A percentile compares a stretch with the other conserved stretches of the same genome.
Evolutionary conservation across 306 rosid genomes (phyloP).

Genomic region (Cicer bijugum): DNA sequence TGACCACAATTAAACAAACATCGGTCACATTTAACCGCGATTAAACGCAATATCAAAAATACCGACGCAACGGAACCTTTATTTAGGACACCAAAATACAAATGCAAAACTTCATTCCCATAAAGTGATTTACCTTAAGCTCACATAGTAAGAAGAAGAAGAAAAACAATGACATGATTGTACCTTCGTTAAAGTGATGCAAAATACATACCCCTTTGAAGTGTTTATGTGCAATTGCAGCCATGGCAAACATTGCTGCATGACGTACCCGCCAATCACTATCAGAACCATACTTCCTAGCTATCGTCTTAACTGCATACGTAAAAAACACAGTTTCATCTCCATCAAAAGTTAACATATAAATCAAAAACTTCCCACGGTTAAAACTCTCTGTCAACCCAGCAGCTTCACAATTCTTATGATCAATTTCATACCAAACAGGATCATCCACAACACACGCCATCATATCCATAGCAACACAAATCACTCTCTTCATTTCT

Average conservation of each 20-base stretch:
- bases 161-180: neutral
- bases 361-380: slow-evolving; percentile 20
- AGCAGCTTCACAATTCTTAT: neutral
- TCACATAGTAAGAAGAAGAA: neutral
- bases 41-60: too few species aligned
- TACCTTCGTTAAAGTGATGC: neutral
- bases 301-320: neutral
- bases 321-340: neutral
- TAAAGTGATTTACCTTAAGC: neutral
- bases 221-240: neutral
- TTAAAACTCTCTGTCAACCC: neutral
- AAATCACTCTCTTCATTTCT: neutral
- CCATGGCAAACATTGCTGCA: slow-evolving; percentile 25
- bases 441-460: slow-evolving; percentile 11
- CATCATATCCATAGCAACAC: slow-evolving; percentile 31
- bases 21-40: too few species aligned
- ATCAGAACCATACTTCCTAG: neutral
- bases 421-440: slow-evolving; percentile 10
- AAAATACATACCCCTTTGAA: slow-evolving; percentile 2
- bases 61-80: too few species aligned
- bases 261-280: slow-evolving; percentile 39
- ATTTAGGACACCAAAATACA: neutral
- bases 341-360: neutral
- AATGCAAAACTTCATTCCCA: neutral
- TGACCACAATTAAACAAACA: too few species aligned